phyloP scores from a whole-genome alignment of 139 green algal genomes.

The Spirogloea muscicola region DNA sequence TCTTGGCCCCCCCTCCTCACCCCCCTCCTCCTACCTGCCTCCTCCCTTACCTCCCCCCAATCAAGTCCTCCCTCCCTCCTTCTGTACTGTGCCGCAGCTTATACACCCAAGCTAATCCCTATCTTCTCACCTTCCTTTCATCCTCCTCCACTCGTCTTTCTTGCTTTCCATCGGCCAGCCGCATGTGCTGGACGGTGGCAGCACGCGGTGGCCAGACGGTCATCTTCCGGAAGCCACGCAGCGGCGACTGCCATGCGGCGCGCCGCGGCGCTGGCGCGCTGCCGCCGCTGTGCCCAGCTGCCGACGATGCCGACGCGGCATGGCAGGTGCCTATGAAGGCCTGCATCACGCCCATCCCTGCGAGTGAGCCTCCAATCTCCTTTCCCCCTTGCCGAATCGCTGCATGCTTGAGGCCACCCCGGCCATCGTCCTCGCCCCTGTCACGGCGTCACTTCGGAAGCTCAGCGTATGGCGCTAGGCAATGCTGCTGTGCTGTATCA shows the following conservation, averaged over 20 bases:
- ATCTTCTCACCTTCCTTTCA: no score
- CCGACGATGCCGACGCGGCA: not conserved
- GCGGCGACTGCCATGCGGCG: not conserved
- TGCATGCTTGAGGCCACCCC: no score
- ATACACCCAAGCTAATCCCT: no score
- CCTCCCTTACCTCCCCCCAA: not conserved
- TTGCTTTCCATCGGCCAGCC: not conserved
- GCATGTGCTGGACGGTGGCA: slow-evolving; percentile 18
- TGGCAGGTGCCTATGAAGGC: not conserved
- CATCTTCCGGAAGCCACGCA: slow-evolving; percentile 14
- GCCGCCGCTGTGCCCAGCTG: not conserved
- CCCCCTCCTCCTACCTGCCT: not conserved
- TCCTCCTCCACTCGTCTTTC: not conserved
- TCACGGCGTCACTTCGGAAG: no score
- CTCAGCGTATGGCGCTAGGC: no score
- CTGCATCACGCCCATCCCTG: not conserved
- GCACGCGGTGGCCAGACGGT: slow-evolving; percentile 1
- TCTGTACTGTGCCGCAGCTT: no score
- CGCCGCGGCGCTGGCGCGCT: not conserved
- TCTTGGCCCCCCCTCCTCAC: not conserved
- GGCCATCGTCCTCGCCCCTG: no score
- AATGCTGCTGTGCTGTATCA: no score
- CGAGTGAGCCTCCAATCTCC: no score
- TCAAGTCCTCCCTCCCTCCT: no score
- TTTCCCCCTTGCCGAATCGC: no score